Base-by-base conservation (phyloP, 345 rosid genomes). In the Eucalyptus sp. region DNA sequence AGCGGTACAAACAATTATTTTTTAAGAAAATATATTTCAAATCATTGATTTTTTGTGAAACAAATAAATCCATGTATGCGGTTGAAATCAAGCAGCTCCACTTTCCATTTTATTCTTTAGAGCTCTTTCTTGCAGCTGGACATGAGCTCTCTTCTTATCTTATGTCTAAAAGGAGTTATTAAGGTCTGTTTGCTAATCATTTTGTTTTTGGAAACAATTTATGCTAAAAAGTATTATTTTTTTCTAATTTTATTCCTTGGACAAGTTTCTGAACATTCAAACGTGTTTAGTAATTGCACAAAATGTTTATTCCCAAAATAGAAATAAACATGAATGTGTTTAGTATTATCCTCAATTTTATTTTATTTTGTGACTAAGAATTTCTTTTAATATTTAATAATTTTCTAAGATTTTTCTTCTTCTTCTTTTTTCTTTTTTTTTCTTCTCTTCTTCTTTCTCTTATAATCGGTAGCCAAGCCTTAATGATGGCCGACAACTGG, bases 401-500 rank as follows among this genome's bases (percentile, higher is more conserved):
- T 1, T 52, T 52, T 52, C 58, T 49, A 18, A 52, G 58, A 18
- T 52, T 52, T 3, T 52, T 52, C 10, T 52, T 46, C 50, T 49
- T 54, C 25, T 54, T 54, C 4, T 54, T 11, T 49, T 11, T 49
- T 49, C 11, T 50, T 13, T 7, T 17, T 17, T 16, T 16, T 51
- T 44, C 46, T 52, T 52, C 58, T 52, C 56, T 3, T 52, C 56
- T 52, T 52, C 56, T 7, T 52, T 52, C 10, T 52, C 58, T 52
- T 52, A 2, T 18, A 52, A 52, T 52, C 0, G 0, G 10, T 52
- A 7, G 58, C 58, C 58, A 52, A 56, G 29, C 62, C 62, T 56
- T 3, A 22, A 0, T 2, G 2, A 52, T 52, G 56, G 10, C 0
- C 3, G 0, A 52, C 58, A 52, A 52, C 58, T 7, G 4, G 1